These are phyloP conservation scores for Aureobasidium sp. DNA, from an alignment of 2,329 filamentous ascomycete species.

Conservation along the genomic window DNA sequence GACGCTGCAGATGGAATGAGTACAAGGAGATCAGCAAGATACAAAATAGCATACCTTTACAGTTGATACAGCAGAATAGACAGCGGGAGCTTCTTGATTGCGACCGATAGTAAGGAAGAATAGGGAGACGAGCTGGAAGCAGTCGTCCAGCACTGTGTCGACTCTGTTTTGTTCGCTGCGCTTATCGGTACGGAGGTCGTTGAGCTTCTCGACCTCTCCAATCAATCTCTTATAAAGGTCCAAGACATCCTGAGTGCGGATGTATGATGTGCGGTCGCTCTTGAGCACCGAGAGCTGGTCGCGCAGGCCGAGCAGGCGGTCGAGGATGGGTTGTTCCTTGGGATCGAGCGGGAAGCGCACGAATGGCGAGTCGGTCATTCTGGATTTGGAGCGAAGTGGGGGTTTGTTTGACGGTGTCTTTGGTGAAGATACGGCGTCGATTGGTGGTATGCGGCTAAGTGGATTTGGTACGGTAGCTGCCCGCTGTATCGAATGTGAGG, in stretches of 20 bases:
- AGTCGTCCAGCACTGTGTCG: constrained; percentile 57
- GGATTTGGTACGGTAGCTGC: not conserved
- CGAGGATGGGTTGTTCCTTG: constrained; percentile 57
- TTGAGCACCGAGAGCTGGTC: constrained; percentile 54
- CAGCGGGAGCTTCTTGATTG: constrained; percentile 89
- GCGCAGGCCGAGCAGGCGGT: constrained; percentile 48
- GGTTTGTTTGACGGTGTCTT: not conserved
- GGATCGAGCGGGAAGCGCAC: constrained; percentile 52
- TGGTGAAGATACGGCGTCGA: not conserved
- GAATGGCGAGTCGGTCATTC: constrained; percentile 54
- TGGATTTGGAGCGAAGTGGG: not conserved
- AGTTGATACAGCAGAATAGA: constrained; percentile 61
- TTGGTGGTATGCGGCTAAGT: not conserved
- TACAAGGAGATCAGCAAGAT: not conserved
- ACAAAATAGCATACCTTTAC: constrained; percentile 35
- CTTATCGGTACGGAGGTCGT: constrained; percentile 48
- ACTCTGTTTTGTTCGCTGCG: constrained; percentile 55
- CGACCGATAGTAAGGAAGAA: constrained; percentile 95
- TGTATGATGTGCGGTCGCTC: constrained; percentile 56
- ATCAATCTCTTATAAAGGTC: constrained; percentile 53
- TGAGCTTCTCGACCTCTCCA: constrained; percentile 52
- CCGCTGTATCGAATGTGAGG: not conserved
- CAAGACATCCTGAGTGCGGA: constrained; percentile 58
- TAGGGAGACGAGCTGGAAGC: constrained; percentile 74
- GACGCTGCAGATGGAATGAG: constrained; percentile 30